Evolutionary conservation across 768 basidiomycete species (phyloP).

Genomic region (Kwoniella europaea): DNA sequence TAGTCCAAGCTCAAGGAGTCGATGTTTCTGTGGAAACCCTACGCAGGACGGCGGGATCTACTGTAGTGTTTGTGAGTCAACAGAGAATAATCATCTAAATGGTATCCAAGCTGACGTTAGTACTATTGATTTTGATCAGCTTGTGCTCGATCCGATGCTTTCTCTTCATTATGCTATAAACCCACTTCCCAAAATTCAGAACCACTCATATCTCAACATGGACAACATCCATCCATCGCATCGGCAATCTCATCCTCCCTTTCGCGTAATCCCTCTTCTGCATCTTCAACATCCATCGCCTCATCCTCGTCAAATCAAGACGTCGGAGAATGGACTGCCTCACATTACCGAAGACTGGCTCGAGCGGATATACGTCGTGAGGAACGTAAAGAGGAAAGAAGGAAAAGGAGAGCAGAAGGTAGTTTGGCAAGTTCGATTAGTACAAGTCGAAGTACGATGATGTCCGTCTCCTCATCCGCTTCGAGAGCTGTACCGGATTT

Average conservation of each 20-base stretch:
- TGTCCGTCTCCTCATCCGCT: slow-evolving; percentile 36
- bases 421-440: slow-evolving; percentile 27
- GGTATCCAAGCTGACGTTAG: slow-evolving; percentile 1
- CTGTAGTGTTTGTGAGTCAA: slow-evolving; percentile 49
- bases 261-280: slow-evolving; percentile 36
- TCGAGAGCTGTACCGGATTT: slow-evolving; percentile 46
- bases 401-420: slow-evolving; percentile 44
- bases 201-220: slow-evolving; percentile 3
- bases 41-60: slow-evolving; percentile 50
- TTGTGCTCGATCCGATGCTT: slow-evolving; percentile 53
- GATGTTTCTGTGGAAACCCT: slow-evolving; percentile 48
- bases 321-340: slow-evolving; percentile 44
- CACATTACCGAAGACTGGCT: slow-evolving; percentile 54
- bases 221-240: slow-evolving; percentile 20
- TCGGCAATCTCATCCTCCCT: slow-evolving; percentile 24
- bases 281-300: slow-evolving; percentile 30
- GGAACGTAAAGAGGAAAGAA: slow-evolving; percentile 44
- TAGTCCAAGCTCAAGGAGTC: slow-evolving; percentile 16
- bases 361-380: slow-evolving; percentile 51
- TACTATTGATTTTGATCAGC: slow-evolving; percentile 26
- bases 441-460: slow-evolving; percentile 32
- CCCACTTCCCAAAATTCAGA: slow-evolving; percentile 20
- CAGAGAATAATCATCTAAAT: not conserved
- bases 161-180: slow-evolving; percentile 56
- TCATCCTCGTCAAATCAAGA: slow-evolving; percentile 17